A percentile compares a stretch with the other conserved stretches of the same genome.
Conservation (phyloP, 2,329 filamentous ascomycete species). For the Cercospora sp. region DNA sequence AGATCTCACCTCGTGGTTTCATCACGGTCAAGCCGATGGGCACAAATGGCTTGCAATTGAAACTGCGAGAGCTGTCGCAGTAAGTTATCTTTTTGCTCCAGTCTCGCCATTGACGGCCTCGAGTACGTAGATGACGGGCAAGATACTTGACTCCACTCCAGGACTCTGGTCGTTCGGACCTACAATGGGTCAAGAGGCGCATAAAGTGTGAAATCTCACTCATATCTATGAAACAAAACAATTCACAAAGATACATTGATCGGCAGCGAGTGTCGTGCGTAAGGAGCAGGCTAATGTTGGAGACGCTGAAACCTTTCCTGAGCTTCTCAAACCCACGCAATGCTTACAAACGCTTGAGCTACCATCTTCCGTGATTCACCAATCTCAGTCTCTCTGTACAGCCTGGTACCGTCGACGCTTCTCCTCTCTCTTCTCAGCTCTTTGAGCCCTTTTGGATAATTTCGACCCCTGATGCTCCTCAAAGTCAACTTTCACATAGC, state of each 20-base stretch:
- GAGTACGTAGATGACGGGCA: background rate
- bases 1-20: conserved; percentile 22
- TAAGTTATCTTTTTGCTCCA: background rate
- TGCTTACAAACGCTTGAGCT: background rate
- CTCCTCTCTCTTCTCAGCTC: background rate
- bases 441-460: background rate
- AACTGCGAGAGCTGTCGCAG: background rate
- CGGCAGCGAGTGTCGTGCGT: too few species aligned
- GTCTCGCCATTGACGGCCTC: background rate
- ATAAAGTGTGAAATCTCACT: too few species aligned
- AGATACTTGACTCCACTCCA: background rate
- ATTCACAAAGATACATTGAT: too few species aligned
- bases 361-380: background rate
- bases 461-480: background rate
- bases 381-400: background rate
- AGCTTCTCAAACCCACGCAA: background rate
- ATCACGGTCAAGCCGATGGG: conserved; percentile 27
- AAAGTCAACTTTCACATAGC: background rate
- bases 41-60: conserved; percentile 21
- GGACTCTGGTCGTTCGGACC: too few species aligned
- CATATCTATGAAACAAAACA: too few species aligned
- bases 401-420: background rate
- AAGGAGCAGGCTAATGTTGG: too few species aligned
- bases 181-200: too few species aligned
- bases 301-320: too few species aligned